Percentiles rank a stretch among this genome's conserved stretches.
phyloP scores from a whole-genome alignment of 2,329 filamentous ascomycete genomes.

The Davidsoniella australis region DNA sequence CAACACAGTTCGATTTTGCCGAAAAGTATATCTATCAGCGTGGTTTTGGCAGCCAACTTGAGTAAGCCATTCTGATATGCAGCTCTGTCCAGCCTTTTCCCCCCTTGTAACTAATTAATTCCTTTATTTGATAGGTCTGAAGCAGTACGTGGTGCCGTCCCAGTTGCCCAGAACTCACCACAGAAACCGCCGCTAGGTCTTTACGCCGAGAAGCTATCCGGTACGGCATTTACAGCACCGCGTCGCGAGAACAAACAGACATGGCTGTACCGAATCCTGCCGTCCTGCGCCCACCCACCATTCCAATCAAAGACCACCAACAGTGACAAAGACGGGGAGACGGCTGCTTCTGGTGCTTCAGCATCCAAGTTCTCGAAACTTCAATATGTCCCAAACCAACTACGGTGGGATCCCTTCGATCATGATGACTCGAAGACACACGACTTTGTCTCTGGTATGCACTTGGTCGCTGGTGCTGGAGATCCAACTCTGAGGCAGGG shows the following conservation, averaged over 20 bases:
- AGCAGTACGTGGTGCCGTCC: slow-evolving; percentile 56
- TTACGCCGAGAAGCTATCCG: slow-evolving; percentile 66
- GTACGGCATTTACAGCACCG: slow-evolving; percentile 54
- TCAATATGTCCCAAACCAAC: slow-evolving; percentile 63
- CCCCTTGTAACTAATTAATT: not conserved
- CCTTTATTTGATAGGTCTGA: slow-evolving; percentile 40
- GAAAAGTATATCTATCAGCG: slow-evolving; percentile 59
- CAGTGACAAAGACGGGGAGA: not conserved
- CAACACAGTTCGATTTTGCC: slow-evolving; percentile 29
- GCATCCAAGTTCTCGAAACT: slow-evolving; percentile 26
- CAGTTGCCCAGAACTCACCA: slow-evolving; percentile 62
- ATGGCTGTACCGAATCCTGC: slow-evolving; percentile 55
- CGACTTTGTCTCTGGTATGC: slow-evolving; percentile 37
- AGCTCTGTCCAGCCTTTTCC: not conserved
- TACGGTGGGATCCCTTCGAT: slow-evolving; percentile 65
- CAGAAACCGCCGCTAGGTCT: slow-evolving; percentile 65
- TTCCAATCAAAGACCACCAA: slow-evolving; percentile 30
- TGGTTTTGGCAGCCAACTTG: slow-evolving; percentile 62
- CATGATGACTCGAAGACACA: slow-evolving; percentile 35
- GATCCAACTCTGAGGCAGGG: slow-evolving; percentile 60
- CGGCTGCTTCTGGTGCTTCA: slow-evolving; percentile 11
- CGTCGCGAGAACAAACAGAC: slow-evolving; percentile 52
- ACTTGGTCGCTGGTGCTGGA: slow-evolving; percentile 59
- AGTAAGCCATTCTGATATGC: slow-evolving; percentile 33
- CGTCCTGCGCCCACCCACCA: slow-evolving; percentile 42